Evolutionary conservation across 2,329 filamentous ascomycete species (phyloP), one percentile per base, ranked within the genome.

Genomic region (Oidium heveae): DNA sequence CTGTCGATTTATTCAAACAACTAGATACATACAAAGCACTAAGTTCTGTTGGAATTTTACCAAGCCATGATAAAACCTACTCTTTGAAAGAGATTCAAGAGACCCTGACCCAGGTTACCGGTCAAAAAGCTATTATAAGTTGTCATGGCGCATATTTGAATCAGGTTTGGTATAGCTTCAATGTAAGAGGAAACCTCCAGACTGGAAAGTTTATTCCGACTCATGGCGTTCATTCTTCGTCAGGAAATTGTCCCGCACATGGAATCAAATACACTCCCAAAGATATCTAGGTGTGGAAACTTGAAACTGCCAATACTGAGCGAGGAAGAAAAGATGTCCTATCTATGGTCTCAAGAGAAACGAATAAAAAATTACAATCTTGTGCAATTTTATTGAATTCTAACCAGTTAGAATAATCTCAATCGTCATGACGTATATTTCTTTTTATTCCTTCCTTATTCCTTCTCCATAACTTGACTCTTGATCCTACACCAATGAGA

Each of bases 221-320:
- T 12, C 60, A 58, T 18, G 62, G 61, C 24, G 57, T 57, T 16
- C 10, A 41, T 43, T 37, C 34, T 8, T 32, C 28, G 28, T 41
- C 56, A 47, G 43, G 55, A 10, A 55, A 52, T 8, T 88, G 84
- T 65, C 77, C 82, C 0, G 63, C 65, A 39, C 71, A 67, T 0
- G 78, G 76, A 2, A 77, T 87, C n/a, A 63, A 60, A 52, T 59
- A 61, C 51, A 54, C 86, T 79, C 66, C 78, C 76, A 13, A 60
- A 12, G 12, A 43, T 7, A 2, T 43, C 9, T 32, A 32, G 28
- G 28, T 32, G 28, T 8, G 28, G 7, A 8, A 8, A 32, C 1
- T 32, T 32, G 28, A 32, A 1, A 32, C 28, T 32, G 28, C 9
- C 1, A 32, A 8, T 6, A 32, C 6, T 32, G 28, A 28, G 24